Evolutionary conservation across 108 stramenopile species (phyloP).

Genomic region (Schizochytrium sp.): DNA sequence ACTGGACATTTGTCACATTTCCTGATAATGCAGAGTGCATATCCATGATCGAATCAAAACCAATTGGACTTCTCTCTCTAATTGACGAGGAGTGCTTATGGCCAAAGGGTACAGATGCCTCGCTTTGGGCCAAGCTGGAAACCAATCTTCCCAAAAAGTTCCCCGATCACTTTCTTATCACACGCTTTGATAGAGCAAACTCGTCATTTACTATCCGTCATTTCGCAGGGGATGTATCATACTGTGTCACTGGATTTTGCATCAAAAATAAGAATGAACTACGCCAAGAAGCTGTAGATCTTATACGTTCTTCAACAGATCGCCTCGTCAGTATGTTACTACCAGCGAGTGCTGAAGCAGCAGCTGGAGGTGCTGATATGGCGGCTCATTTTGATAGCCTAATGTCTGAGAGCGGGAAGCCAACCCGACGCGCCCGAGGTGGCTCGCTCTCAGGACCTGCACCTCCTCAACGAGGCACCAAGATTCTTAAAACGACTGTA

Average conservation of each 20-base stretch:
- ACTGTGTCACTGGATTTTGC: constrained; percentile 65
- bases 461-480: background rate
- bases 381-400: constrained; percentile 51
- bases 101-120: constrained; percentile 72
- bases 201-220: constrained; percentile 42
- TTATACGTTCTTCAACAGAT: constrained; percentile 47
- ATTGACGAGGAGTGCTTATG: constrained; percentile 76
- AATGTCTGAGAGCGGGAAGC: background rate
- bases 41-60: constrained; percentile 41
- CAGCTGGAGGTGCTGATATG: constrained; percentile 67
- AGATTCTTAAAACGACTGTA: constrained; percentile 68
- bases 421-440: background rate
- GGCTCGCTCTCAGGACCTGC: background rate
- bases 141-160: constrained; percentile 63
- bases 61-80: constrained; percentile 60
- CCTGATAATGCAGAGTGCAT: constrained; percentile 56
- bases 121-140: constrained; percentile 69
- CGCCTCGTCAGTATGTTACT: background rate
- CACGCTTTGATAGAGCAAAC: background rate
- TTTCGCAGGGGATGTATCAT: constrained; percentile 63
- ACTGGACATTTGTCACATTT: constrained; percentile 27
- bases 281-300: constrained; percentile 36
- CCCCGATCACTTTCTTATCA: background rate
- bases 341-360: constrained; percentile 76
- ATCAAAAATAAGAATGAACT: constrained; percentile 72